These are phyloP conservation scores for Cruciata laevipes DNA, from an alignment of 257 asterid species.

Conservation along the genomic window DNA sequence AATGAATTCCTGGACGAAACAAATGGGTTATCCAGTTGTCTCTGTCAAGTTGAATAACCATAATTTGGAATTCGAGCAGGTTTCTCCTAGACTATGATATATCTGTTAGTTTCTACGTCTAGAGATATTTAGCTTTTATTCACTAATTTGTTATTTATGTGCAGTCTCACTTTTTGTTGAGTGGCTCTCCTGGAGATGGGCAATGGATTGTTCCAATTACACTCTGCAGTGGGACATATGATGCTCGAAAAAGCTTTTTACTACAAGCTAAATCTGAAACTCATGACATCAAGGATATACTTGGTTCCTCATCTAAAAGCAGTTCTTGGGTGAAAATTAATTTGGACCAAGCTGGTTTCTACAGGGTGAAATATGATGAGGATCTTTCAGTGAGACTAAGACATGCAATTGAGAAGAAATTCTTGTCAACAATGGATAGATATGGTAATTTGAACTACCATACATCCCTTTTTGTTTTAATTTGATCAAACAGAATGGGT, in stretches of 20 bases:
- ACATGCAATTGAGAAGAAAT: slow-evolving; percentile 66
- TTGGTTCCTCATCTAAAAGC: slow-evolving; percentile 43
- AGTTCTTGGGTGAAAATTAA: slow-evolving; percentile 74
- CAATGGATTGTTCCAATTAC: slow-evolving; percentile 92
- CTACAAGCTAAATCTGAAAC: slow-evolving; percentile 57
- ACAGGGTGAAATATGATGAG: slow-evolving; percentile 80
- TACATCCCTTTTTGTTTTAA: slow-evolving; percentile 5
- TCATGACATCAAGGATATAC: slow-evolving; percentile 51
- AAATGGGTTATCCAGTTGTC: slow-evolving; percentile 85
- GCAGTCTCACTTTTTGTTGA: slow-evolving; percentile 76
- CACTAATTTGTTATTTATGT: slow-evolving; percentile 14
- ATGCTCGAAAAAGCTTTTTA: slow-evolving; percentile 60
- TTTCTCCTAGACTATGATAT: slow-evolving; percentile 18
- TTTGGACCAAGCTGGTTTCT: slow-evolving; percentile 80
- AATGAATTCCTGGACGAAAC: slow-evolving; percentile 93
- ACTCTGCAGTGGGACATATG: slow-evolving; percentile 66
- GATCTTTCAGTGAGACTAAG: slow-evolving; percentile 73
- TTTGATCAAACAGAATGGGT: neutral
- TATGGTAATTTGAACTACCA: slow-evolving; percentile 39
- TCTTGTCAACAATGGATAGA: slow-evolving; percentile 67
- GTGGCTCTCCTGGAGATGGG: slow-evolving; percentile 78
- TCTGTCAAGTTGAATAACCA: slow-evolving; percentile 65
- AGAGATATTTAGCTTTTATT: neutral
- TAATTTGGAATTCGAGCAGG: slow-evolving; percentile 83
- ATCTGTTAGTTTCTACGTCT: neutral